phyloP scores from a whole-genome alignment of 2,329 filamentous ascomycete species.

The Meredithiella fracta region DNA sequence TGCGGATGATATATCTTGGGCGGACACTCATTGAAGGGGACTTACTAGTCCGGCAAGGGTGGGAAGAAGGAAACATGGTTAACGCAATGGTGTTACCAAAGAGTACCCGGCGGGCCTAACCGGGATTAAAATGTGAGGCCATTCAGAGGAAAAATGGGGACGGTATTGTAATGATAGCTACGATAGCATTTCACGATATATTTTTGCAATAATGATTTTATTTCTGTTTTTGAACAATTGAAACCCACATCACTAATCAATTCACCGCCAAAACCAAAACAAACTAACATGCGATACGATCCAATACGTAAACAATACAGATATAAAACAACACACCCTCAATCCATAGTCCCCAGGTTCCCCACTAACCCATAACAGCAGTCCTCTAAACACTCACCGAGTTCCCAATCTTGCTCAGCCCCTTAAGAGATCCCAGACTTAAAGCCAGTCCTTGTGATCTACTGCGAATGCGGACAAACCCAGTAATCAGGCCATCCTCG shows the following conservation, averaged over 20 bases:
- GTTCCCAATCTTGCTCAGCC: constrained; percentile 63
- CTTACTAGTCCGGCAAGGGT: constrained; percentile 53
- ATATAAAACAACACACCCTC: constrained; percentile 9
- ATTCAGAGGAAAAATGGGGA: background rate
- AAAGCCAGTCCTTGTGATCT: constrained; percentile 88
- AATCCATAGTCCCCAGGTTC: background rate
- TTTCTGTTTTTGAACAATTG: too few relatives aligned
- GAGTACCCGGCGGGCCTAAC: background rate
- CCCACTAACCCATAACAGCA: background rate
- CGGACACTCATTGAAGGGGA: constrained; percentile 56
- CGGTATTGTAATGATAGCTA: background rate
- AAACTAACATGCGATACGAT: constrained; percentile 7
- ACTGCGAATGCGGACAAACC: constrained; percentile 94
- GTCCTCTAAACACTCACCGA: constrained; percentile 17
- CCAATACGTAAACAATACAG: constrained; percentile 8
- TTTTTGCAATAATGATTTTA: background rate
- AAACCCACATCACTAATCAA: background rate
- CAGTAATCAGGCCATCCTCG: constrained; percentile 85
- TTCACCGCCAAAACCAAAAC: background rate
- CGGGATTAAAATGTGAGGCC: background rate
- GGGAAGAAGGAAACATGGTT: constrained; percentile 57
- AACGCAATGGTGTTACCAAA: constrained; percentile 53
- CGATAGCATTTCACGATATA: background rate
- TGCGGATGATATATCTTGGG: constrained; percentile 67
- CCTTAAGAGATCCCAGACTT: constrained; percentile 86